These are phyloP conservation scores for Grammothele lineata DNA, from an alignment of 768 basidiomycete species.

Conservation along the genomic window DNA sequence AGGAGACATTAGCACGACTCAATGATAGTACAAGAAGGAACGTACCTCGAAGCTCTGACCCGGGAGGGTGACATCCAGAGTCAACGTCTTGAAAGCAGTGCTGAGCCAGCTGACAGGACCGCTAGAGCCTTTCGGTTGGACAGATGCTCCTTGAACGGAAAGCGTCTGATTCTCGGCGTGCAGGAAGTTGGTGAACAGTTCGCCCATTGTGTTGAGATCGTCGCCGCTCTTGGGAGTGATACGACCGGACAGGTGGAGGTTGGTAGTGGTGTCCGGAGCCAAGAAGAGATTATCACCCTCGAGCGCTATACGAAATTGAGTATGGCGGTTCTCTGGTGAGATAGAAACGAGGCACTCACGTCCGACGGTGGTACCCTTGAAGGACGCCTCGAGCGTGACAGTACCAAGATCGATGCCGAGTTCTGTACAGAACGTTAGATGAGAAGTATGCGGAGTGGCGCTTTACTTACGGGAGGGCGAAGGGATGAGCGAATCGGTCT, in stretches of 20 bases:
- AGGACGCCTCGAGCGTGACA: conserved; percentile 59
- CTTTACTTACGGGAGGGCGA: conserved; percentile 62
- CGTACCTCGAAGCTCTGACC: conserved; percentile 51
- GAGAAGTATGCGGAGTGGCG: too few relatives aligned
- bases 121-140: conserved; percentile 48
- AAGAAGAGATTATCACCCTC: conserved; percentile 46
- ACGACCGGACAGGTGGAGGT: conserved; percentile 55
- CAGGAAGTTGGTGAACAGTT: conserved; percentile 63
- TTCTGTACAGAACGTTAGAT: conserved; percentile 32
- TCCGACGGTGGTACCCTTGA: conserved; percentile 51
- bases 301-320: conserved; percentile 52
- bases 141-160: conserved; percentile 52
- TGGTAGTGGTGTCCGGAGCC: conserved; percentile 42
- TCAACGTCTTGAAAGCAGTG: conserved; percentile 64
- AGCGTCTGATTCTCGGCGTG: conserved; percentile 61
- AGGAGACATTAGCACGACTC: neutral
- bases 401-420: conserved; percentile 67
- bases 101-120: conserved; percentile 57
- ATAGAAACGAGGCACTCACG: conserved; percentile 38
- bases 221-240: conserved; percentile 60
- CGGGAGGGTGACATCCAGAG: conserved; percentile 56
- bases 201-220: conserved; percentile 49
- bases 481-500: conserved; percentile 62
- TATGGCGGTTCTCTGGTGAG: neutral
- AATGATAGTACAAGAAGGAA: neutral